Percentiles rank a stretch among this genome's conserved stretches.
Conservation (phyloP, 108 stramenopile genomes). For the Cylindrotheca closterium region DNA sequence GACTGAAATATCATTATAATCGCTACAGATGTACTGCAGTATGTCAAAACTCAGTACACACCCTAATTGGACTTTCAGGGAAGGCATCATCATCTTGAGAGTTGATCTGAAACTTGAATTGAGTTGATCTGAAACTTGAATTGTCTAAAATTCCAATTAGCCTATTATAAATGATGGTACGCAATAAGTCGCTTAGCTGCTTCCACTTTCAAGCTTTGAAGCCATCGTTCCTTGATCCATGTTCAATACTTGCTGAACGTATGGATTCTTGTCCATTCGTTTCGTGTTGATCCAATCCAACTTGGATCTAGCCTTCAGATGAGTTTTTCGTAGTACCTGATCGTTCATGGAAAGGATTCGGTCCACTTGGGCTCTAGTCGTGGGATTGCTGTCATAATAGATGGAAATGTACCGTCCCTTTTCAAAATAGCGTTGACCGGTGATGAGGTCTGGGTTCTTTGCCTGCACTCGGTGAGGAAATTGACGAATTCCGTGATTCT, state of each 20-base stretch:
- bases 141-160: too few species aligned
- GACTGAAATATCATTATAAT: too few species aligned
- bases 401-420: conserved; percentile 82
- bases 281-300: conserved; percentile 68
- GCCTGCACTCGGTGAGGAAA: conserved; percentile 85
- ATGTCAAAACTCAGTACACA: too few species aligned
- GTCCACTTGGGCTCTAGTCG: conserved; percentile 59
- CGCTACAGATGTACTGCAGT: too few species aligned
- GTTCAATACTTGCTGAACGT: conserved; percentile 43
- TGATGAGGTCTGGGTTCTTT: conserved; percentile 64
- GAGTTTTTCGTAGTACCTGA: conserved; percentile 70
- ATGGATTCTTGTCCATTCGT: conserved; percentile 82
- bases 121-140: too few species aligned
- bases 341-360: conserved; percentile 66
- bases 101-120: too few species aligned
- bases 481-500: conserved; percentile 85
- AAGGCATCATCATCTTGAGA: too few species aligned
- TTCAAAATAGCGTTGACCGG: conserved; percentile 80
- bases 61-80: too few species aligned
- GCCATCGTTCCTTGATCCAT: conserved; percentile 5
- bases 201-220: too few species aligned
- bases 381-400: conserved; percentile 81
- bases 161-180: too few species aligned
- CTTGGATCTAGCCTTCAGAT: conserved; percentile 70
- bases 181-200: too few species aligned